Conservation (phyloP, 208 protist species). For the Acanthamoeba lenticulata region DNA sequence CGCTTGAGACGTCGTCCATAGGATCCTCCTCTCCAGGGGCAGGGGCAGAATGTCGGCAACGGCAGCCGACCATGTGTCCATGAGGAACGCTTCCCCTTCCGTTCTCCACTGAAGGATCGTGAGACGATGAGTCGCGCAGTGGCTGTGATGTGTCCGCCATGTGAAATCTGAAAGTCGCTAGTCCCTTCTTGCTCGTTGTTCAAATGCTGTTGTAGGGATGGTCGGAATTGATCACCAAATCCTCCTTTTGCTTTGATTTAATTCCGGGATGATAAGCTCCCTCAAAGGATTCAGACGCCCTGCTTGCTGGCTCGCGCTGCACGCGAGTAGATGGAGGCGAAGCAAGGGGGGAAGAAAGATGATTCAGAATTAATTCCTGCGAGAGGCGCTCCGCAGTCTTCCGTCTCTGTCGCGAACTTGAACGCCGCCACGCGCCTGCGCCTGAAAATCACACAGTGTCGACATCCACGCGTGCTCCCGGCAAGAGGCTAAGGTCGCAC, state of each 20-base stretch:
- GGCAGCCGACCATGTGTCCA: neutral
- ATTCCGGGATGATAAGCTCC: too few species aligned
- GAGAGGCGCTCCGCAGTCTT: neutral
- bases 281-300: too few species aligned
- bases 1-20: neutral
- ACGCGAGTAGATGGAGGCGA: neutral
- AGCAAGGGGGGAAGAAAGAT: neutral
- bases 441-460: neutral
- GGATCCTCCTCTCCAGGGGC: neutral
- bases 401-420: neutral
- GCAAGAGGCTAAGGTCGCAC: too few species aligned
- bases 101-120: neutral
- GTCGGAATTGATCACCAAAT: too few species aligned
- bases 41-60: neutral
- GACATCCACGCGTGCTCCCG: neutral
- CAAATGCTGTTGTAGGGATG: too few species aligned
- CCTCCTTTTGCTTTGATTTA: too few species aligned
- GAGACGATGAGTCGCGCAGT: neutral
- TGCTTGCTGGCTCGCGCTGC: too few species aligned
- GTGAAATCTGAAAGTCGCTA: too few species aligned
- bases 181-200: too few species aligned
- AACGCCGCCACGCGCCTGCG: too few species aligned
- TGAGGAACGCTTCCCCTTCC: neutral
- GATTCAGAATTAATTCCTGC: neutral
- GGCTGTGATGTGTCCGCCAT: neutral